Conservation (phyloP, 148 eudicot species). For the Vaccinium vitisidaea region DNA sequence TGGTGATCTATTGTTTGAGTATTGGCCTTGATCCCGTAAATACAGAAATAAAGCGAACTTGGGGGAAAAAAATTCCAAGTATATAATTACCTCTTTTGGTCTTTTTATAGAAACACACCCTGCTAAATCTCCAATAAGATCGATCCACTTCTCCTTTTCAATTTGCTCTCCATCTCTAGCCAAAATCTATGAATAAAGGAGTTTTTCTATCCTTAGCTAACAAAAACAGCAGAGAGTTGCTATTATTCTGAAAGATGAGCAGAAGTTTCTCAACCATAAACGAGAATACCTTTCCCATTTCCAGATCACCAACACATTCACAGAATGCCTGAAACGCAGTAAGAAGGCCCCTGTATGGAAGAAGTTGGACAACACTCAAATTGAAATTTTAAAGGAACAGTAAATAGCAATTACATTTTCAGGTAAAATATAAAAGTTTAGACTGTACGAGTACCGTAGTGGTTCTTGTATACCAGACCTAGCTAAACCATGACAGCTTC, state of each 20-base stretch:
- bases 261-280: constrained; percentile 1
- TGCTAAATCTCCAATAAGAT: constrained; percentile 82
- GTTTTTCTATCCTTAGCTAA: background rate
- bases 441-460: constrained; percentile 46
- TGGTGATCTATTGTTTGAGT: background rate
- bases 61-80: constrained; percentile 8
- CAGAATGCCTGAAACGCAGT: constrained; percentile 96
- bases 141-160: constrained; percentile 86
- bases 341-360: constrained; percentile 61
- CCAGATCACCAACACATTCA: constrained; percentile 98
- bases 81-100: constrained; percentile 79
- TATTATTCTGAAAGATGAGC: background rate
- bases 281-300: constrained; percentile 85
- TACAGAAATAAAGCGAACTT: background rate
- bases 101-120: constrained; percentile 83
- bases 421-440: background rate
- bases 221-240: background rate
- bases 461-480: constrained; percentile 81
- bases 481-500: constrained; percentile 84
- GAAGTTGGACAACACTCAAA: constrained; percentile 14
- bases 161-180: constrained; percentile 78
- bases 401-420: background rate
- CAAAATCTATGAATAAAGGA: constrained; percentile 51
- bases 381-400: background rate
- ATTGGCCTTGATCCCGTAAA: background rate